Percentiles rank a stretch among this genome's conserved stretches.
phyloP scores from a whole-genome alignment of 352 stramenopile genomes.

The Pythium angustatum region DNA sequence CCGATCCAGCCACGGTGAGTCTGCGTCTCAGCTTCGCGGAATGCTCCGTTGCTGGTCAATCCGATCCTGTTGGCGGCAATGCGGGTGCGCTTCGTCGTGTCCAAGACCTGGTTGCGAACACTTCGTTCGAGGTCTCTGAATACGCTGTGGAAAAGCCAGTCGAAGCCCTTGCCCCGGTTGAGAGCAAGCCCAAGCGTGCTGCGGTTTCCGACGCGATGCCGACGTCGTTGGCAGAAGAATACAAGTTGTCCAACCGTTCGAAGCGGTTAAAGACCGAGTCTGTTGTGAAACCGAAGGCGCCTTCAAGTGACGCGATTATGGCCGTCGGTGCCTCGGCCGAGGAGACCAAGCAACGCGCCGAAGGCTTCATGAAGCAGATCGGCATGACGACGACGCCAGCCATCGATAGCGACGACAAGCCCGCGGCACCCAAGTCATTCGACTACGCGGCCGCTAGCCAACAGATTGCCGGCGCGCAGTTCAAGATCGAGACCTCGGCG shows the following conservation, averaged over 20 bases:
- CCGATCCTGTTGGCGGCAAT: not conserved
- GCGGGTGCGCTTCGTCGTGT: constrained; percentile 40
- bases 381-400: not conserved
- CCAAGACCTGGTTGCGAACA: constrained; percentile 55
- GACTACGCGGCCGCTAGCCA: constrained; percentile 34
- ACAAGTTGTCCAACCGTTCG: constrained; percentile 62
- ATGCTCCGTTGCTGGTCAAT: not conserved
- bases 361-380: constrained; percentile 56
- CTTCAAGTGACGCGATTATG: constrained; percentile 17
- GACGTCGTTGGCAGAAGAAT: constrained; percentile 76
- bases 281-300: constrained; percentile 28
- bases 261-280: constrained; percentile 60
- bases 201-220: constrained; percentile 34
- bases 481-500: constrained; percentile 30
- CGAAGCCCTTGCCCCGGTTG: constrained; percentile 2
- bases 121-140: constrained; percentile 58
- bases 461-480: constrained; percentile 24
- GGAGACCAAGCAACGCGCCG: constrained; percentile 40
- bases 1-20: not conserved
- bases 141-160: constrained; percentile 24
- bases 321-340: constrained; percentile 22
- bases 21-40: constrained; percentile 24
- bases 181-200: constrained; percentile 11
- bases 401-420: not conserved
- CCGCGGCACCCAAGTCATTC: constrained; percentile 24